phyloP scores from a whole-genome alignment of 441 rosid species.

The Syzygium syzygioides region DNA sequence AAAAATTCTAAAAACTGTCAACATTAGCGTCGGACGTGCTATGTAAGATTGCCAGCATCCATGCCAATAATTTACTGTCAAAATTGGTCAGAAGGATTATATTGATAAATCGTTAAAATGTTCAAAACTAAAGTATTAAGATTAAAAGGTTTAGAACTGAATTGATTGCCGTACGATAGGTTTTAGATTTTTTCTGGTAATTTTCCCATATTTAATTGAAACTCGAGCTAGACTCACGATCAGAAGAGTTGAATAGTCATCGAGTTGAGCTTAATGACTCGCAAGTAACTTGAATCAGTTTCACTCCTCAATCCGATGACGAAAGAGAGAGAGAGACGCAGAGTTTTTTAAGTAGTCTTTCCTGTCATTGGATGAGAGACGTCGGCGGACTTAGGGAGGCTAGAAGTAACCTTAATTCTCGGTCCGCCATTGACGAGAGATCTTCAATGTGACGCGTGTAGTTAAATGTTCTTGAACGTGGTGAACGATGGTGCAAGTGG shows the following conservation, averaged over 20 bases:
- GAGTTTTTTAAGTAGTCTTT: neutral
- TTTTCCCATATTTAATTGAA: neutral
- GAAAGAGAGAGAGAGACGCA: neutral
- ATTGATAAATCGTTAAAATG: too few relatives aligned
- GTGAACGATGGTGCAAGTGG: neutral
- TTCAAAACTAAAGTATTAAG: too few relatives aligned
- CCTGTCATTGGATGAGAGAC: neutral
- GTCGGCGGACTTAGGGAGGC: neutral
- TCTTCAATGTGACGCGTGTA: neutral
- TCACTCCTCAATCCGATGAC: neutral
- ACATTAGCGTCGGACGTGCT: too few relatives aligned
- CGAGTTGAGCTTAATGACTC: neutral
- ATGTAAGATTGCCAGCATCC: fast-evolving
- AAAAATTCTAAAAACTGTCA: too few relatives aligned
- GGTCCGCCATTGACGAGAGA: neutral
- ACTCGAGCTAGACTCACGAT: neutral
- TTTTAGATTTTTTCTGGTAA: too few relatives aligned
- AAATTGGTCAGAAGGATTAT: too few relatives aligned
- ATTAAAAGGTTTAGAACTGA: too few relatives aligned
- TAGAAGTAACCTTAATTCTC: neutral
- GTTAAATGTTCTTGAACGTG: neutral
- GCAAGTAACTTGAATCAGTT: neutral
- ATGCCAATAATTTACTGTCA: too few relatives aligned
- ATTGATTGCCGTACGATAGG: too few relatives aligned
- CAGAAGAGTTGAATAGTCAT: neutral